phyloP scores from a whole-genome alignment of 2,329 filamentous ascomycete species.

The Sporothrix humicola region DNA sequence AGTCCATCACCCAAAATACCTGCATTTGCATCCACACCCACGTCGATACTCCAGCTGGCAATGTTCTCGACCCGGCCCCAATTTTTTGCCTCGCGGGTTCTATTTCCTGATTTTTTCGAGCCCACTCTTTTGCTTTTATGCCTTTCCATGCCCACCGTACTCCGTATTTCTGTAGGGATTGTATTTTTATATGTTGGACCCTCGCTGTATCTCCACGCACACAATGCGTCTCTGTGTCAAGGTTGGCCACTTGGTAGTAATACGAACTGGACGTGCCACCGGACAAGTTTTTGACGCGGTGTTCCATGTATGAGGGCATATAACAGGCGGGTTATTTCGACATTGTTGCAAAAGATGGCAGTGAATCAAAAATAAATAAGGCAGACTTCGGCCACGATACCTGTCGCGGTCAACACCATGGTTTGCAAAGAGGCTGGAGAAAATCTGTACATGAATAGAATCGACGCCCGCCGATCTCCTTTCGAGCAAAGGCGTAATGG shows the following conservation, averaged over 20 bases:
- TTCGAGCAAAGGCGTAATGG: background rate
- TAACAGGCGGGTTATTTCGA: background rate
- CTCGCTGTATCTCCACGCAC: background rate
- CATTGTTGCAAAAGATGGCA: background rate
- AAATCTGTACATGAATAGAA: too few species aligned
- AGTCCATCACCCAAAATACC: background rate
- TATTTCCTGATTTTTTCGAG: slow-evolving; percentile 20
- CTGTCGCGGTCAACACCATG: too few species aligned
- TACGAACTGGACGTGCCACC: background rate
- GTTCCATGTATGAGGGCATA: background rate
- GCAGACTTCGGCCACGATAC: too few species aligned
- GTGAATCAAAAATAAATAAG: too few species aligned
- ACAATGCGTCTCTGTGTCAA: background rate
- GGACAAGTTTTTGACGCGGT: slow-evolving; percentile 13
- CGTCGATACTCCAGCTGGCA: background rate
- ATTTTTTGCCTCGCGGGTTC: slow-evolving; percentile 7
- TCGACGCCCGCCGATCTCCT: background rate
- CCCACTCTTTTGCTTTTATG: background rate
- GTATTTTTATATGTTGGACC: background rate
- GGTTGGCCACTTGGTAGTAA: background rate
- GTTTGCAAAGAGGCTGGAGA: too few species aligned
- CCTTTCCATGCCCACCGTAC: background rate
- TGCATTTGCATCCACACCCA: background rate
- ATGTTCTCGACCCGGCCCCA: background rate
- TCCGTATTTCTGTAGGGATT: background rate